Base-by-base conservation (phyloP, 2,329 filamentous ascomycete species). In the Ascochyta koolunga region DNA sequence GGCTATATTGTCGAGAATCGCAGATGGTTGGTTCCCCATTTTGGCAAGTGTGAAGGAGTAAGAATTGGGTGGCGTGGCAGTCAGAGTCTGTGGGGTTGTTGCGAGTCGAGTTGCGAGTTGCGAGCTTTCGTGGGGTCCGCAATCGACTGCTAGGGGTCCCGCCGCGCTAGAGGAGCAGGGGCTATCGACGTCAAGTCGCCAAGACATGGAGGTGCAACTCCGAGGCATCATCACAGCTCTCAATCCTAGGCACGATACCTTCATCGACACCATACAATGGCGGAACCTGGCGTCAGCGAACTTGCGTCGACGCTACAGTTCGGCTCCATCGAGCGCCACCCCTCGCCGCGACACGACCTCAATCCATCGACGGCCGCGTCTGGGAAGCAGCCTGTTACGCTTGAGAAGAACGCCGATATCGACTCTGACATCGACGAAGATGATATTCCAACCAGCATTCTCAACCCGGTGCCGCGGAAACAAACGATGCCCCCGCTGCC, bases 1-100 rank as follows among this genome's bases (percentile, higher is more conserved):
- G 75, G 97, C 93, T 70, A 99, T 97, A 79, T 89, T 95, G 79
- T 98, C 93, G 77, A 98, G 83, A 75, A 98, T 88, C 66, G 85
- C 82, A 15, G 82, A 82, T 63, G 83, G 84, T 58, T 83, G 81
- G 64, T 82, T 81, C 38, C 80, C 80, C 80, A 82, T 82, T 13
- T 60, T 73, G 73, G 59, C 70, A 62, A 58, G 39, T 56, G 56
- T 33, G 54, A 51, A 44, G 44, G 49, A 43, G 56, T 41, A 54
- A 35, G 47, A 44, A 54, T 42, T 44, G 55, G 47, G 39, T 22
- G 59, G 41, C 42, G 56, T 50, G 60, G 58, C 46, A 48, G 46
- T 35, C 3, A 27, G 22, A 56, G 48, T 56, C 54, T 41, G 53
- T 54, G 52, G 54, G 58, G 51, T 44, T 38, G 58, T 56, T 32